phyloP scores from a whole-genome alignment of 2,329 filamentous ascomycete genomes.

The Colletotrichum tanaceti region DNA sequence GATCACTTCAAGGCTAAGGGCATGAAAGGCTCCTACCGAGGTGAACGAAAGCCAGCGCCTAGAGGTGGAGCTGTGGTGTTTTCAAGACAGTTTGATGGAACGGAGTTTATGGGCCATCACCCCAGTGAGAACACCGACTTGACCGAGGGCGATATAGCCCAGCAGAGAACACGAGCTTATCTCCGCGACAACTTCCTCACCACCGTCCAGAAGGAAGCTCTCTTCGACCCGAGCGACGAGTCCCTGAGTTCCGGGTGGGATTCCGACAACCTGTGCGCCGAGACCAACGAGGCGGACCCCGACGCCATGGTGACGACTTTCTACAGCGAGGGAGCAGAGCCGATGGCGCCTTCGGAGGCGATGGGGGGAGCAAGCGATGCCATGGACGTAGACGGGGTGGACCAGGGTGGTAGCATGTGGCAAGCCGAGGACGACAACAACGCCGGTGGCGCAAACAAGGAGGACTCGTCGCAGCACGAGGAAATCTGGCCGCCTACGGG shows the following conservation, averaged over 20 bases:
- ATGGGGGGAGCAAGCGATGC: neutral
- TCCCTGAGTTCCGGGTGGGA: slow-evolving; percentile 12
- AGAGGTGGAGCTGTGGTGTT: neutral
- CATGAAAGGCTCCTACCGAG: neutral
- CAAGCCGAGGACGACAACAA: neutral
- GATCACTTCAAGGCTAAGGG: slow-evolving; percentile 2
- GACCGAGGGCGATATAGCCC: neutral
- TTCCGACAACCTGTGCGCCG: neutral
- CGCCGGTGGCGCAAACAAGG: neutral
- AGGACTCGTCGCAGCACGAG: neutral
- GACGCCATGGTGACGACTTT: neutral
- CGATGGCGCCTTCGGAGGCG: neutral
- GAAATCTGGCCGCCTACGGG: neutral
- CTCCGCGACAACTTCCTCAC: neutral
- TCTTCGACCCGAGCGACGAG: slow-evolving; percentile 8
- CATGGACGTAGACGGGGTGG: neutral
- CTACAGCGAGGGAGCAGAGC: neutral
- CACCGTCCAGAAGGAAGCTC: neutral
- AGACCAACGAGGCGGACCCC: slow-evolving; percentile 8
- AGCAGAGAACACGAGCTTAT: neutral
- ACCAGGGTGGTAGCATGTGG: too few relatives aligned
- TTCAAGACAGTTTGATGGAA: slow-evolving; percentile 5
- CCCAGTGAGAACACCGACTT: neutral
- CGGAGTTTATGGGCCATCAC: neutral
- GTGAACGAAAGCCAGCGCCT: neutral